Conservation (phyloP, 306 rosid genomes). For the Echinosophora koreensis region DNA sequence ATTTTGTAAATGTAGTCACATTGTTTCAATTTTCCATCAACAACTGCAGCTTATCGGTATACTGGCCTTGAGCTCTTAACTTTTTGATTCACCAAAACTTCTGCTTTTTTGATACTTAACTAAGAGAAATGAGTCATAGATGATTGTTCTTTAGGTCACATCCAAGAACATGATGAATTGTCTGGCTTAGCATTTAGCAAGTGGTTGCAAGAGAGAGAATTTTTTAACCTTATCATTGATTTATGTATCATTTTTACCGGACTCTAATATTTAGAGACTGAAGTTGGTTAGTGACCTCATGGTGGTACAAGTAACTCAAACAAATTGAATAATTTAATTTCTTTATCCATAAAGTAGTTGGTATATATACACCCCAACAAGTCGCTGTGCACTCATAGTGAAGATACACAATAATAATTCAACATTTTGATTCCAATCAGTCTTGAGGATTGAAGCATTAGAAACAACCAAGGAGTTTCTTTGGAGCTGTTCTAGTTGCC, state of each 20-base stretch:
- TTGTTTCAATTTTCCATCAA: constrained; percentile 11
- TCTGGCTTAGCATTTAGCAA: background rate
- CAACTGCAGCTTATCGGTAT: background rate
- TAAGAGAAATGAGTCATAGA: background rate
- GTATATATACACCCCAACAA: constrained; percentile 49
- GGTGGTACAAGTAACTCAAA: background rate
- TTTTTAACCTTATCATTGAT: background rate
- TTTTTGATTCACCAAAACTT: constrained; percentile 31
- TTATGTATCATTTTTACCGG: background rate
- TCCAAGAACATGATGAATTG: background rate
- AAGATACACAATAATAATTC: constrained; percentile 13
- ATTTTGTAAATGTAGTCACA: background rate
- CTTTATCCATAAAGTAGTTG: constrained; percentile 37
- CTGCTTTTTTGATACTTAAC: background rate
- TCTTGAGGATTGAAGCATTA: constrained; percentile 29
- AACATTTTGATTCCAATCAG: constrained; percentile 2
- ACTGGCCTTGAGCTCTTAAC: background rate
- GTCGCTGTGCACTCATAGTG: constrained; percentile 38
- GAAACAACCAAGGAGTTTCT: constrained; percentile 70
- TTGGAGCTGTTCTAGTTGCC: constrained; percentile 82
- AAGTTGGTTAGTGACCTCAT: background rate
- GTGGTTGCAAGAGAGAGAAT: background rate
- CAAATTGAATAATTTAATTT: constrained; percentile 42
- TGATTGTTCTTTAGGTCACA: background rate
- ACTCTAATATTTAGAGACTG: background rate